These are phyloP conservation scores for Carpinus viminea DNA, from an alignment of 306 rosid species.

Conservation along the genomic window DNA sequence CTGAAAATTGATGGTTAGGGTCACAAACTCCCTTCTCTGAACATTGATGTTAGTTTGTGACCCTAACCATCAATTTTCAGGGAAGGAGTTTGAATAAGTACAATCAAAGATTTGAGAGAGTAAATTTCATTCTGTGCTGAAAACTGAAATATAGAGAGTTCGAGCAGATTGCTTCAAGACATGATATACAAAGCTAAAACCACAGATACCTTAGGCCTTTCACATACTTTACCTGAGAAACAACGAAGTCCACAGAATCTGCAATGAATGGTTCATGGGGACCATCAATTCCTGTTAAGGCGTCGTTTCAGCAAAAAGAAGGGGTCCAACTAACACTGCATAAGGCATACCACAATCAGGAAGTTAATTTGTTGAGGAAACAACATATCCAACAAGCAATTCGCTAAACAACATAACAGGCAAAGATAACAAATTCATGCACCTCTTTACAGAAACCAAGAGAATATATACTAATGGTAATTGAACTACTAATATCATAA, in stretches of 20 bases:
- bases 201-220: constrained; percentile 26
- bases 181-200: not conserved
- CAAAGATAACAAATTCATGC: constrained; percentile 14
- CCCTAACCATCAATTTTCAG: not conserved
- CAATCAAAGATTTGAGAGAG: not conserved
- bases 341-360: constrained; percentile 35
- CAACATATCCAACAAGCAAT: constrained; percentile 18
- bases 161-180: constrained; percentile 6
- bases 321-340: constrained; percentile 98
- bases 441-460: not conserved
- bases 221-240: constrained; percentile 81
- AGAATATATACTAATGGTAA: not conserved
- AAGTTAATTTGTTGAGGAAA: constrained; percentile 33
- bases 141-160: constrained; percentile 7
- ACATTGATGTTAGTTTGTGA: not conserved
- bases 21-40: not conserved
- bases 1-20: too few relatives aligned
- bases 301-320: constrained; percentile 91
- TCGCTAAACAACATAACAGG: not conserved
- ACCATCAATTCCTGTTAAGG: constrained; percentile 96
- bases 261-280: constrained; percentile 99
- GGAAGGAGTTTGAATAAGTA: not conserved
- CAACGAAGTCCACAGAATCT: constrained; percentile 97
- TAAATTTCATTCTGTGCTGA: not conserved
- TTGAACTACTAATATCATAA: not conserved